Conservation (phyloP, 768 basidiomycete species). For the Termitomyces heimii region DNA sequence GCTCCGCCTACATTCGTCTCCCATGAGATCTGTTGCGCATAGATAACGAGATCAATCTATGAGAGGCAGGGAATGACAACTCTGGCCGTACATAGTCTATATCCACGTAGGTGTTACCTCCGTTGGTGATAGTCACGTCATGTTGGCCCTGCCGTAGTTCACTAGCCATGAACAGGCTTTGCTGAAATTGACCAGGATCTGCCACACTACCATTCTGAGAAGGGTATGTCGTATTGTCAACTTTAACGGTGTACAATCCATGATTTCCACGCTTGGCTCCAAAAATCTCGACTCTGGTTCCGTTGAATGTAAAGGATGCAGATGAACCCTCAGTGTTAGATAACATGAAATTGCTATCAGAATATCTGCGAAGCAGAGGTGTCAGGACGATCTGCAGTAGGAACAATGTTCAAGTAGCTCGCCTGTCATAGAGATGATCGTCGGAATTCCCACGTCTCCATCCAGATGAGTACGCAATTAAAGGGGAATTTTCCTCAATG, state of each 20-base stretch:
- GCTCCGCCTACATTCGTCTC: slow-evolving; percentile 21
- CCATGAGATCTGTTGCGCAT: slow-evolving; percentile 26
- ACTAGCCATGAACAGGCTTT: slow-evolving; percentile 30
- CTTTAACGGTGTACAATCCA: slow-evolving; percentile 34
- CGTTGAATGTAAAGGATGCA: slow-evolving; percentile 40
- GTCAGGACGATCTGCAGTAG: not conserved
- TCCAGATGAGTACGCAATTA: slow-evolving; percentile 10
- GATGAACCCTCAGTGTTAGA: slow-evolving; percentile 26
- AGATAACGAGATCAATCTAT: not conserved
- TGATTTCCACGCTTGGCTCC: slow-evolving; percentile 45
- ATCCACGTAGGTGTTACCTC: slow-evolving; percentile 27
- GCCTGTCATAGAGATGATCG: slow-evolving; percentile 4
- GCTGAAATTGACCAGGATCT: slow-evolving; percentile 30
- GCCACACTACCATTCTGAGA: slow-evolving; percentile 21
- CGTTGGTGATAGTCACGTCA: slow-evolving; percentile 28
- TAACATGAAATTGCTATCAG: slow-evolving; percentile 31
- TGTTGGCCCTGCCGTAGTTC: slow-evolving; percentile 29
- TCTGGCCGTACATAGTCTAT: slow-evolving; percentile 37
- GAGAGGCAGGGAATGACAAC: slow-evolving; percentile 1
- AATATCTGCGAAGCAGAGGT: slow-evolving; percentile 20
- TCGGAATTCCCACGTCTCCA: slow-evolving; percentile 7
- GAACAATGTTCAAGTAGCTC: not conserved
- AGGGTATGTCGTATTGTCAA: slow-evolving; percentile 29
- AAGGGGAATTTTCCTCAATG: slow-evolving; percentile 14
- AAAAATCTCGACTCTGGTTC: slow-evolving; percentile 41